Conservation (phyloP, 148 eudicot genomes). For the Gaultheria prostrata region DNA sequence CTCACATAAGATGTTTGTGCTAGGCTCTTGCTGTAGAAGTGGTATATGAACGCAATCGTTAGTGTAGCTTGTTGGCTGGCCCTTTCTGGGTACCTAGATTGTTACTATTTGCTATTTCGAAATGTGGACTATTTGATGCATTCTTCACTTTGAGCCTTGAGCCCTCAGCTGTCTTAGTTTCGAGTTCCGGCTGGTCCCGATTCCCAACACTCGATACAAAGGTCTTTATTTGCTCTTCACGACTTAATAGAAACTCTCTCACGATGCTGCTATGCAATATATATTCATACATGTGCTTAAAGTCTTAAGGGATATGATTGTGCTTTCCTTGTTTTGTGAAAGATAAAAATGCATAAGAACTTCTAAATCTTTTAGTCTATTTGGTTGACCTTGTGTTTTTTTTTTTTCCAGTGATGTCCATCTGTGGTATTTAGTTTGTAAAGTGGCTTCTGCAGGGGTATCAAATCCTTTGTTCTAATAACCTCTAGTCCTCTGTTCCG, state of each 20-base stretch:
- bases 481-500: too few relatives aligned
- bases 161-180: neutral
- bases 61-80: neutral
- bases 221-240: neutral
- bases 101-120: neutral
- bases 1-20: neutral
- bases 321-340: neutral
- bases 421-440: neutral
- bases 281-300: neutral
- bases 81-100: neutral
- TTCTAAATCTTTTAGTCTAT: neutral
- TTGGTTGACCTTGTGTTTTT: neutral
- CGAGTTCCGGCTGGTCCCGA: neutral
- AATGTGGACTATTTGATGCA: neutral
- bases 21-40: neutral
- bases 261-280: neutral
- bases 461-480: too few relatives aligned
- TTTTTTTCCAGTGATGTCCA: neutral
- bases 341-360: neutral
- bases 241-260: neutral
- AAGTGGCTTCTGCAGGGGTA: neutral
- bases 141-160: neutral
- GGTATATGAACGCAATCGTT: neutral
- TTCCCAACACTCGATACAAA: neutral
- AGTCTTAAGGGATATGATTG: neutral